Percentiles rank a stretch among this genome's conserved stretches.
Conservation (phyloP, 768 basidiomycete species). For the Dioszegia crocea region DNA sequence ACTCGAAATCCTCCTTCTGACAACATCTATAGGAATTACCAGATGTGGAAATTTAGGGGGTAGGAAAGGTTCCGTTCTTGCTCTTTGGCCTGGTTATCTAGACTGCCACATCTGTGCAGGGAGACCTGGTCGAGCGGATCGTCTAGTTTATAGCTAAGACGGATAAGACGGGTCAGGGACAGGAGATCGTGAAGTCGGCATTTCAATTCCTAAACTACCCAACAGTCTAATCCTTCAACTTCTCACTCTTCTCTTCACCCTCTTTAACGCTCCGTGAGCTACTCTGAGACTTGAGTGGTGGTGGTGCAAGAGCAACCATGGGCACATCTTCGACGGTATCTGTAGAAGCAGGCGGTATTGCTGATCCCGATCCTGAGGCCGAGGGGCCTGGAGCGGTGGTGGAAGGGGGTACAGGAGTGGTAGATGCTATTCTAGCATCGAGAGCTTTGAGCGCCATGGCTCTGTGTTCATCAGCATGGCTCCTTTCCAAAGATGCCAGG, state of each 20-base stretch:
- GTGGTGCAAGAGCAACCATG: background rate
- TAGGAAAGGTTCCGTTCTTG: too few species aligned
- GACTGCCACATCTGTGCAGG: too few species aligned
- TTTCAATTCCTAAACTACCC: too few species aligned
- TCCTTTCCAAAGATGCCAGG: background rate
- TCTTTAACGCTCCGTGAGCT: constrained; percentile 11
- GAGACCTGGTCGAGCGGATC: too few species aligned
- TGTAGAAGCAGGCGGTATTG: background rate
- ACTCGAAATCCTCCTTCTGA: too few species aligned
- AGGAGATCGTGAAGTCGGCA: too few species aligned
- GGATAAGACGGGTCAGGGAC: too few species aligned
- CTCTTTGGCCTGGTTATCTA: too few species aligned
- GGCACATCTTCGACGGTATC: background rate
- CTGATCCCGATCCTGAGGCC: background rate
- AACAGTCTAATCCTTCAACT: constrained; percentile 4
- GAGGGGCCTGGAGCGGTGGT: constrained; percentile 8
- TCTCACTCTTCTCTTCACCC: constrained; percentile 10
- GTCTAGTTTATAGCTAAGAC: too few species aligned
- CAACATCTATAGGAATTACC: too few species aligned
- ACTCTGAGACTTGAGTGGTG: background rate
- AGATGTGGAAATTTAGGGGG: too few species aligned
- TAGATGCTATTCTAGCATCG: constrained; percentile 75
- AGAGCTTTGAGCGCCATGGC: constrained; percentile 95
- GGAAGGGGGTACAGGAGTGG: constrained; percentile 31
- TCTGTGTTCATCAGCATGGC: constrained; percentile 52